Conservation (phyloP, 768 basidiomycete genomes). For the Auricularia sp. region DNA sequence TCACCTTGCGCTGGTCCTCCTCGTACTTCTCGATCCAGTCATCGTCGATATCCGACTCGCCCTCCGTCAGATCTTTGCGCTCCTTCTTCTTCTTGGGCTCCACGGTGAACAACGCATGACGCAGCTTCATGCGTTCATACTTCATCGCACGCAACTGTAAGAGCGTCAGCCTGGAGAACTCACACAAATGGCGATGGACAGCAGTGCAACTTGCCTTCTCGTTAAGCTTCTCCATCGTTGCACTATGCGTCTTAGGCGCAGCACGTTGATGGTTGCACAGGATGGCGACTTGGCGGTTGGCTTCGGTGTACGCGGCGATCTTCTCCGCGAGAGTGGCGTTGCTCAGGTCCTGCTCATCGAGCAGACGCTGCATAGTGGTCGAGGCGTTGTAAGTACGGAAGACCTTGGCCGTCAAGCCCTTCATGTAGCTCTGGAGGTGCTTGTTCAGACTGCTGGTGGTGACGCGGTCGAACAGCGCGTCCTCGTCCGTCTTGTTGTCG, state of each 20-base stretch:
- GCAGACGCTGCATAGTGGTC: slow-evolving; percentile 83
- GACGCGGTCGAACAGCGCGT: slow-evolving; percentile 90
- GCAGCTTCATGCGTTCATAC: slow-evolving; percentile 95
- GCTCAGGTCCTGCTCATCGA: slow-evolving; percentile 55
- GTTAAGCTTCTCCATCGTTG: slow-evolving; percentile 88
- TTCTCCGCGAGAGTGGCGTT: slow-evolving; percentile 86
- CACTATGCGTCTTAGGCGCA: slow-evolving; percentile 85
- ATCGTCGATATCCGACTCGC: slow-evolving; percentile 92
- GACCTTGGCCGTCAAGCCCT: slow-evolving; percentile 95
- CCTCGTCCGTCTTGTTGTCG: slow-evolving; percentile 76
- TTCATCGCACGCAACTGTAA: slow-evolving; percentile 77
- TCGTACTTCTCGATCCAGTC: slow-evolving; percentile 82
- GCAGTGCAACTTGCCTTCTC: slow-evolving; percentile 56
- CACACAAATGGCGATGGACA: too few relatives aligned
- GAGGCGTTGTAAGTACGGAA: slow-evolving; percentile 99
- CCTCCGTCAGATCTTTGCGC: slow-evolving; percentile 55
- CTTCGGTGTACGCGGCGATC: slow-evolving; percentile 92
- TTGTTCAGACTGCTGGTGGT: slow-evolving; percentile 85
- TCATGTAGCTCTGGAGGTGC: slow-evolving; percentile 89
- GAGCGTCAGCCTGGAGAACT: background rate
- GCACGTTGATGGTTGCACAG: slow-evolving; percentile 98
- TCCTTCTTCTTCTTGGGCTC: slow-evolving; percentile 79
- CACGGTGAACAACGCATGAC: slow-evolving; percentile 71
- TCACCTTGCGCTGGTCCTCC: slow-evolving; percentile 62
- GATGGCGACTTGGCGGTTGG: slow-evolving; percentile 94